Conservation (phyloP, 176 grass and related monocot genomes). For the Pharus latifolius region DNA sequence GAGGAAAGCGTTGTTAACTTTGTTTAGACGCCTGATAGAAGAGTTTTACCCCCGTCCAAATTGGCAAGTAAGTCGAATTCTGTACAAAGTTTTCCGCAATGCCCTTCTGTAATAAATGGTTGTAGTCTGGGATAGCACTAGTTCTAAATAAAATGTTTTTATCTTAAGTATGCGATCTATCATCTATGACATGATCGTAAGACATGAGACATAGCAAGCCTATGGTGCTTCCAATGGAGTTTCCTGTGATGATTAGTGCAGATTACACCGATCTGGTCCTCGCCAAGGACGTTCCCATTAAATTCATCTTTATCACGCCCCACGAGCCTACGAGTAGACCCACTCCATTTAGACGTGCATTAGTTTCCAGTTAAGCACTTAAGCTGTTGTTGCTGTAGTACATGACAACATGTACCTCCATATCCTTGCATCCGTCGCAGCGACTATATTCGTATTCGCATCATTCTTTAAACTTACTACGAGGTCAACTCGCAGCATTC, state of each 20-base stretch:
- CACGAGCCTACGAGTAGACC: too few species aligned
- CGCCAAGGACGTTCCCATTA: too few species aligned
- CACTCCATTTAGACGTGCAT: conserved; percentile 1
- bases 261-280: too few species aligned
- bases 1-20: conserved; percentile 15
- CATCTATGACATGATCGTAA: conserved; percentile 12
- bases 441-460: background rate
- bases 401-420: background rate
- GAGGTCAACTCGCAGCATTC: conserved; percentile 29
- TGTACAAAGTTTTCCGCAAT: conserved; percentile 29
- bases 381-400: conserved; percentile 1
- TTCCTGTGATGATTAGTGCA: background rate
- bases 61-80: conserved; percentile 14
- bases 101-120: conserved; percentile 5
- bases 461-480: conserved; percentile 1
- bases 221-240: background rate
- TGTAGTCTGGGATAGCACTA: conserved; percentile 9
- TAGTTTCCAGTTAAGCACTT: conserved; percentile 7
- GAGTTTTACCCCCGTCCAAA: conserved; percentile 21
- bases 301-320: too few species aligned
- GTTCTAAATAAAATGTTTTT: conserved; percentile 24
- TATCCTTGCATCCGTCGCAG: too few species aligned
- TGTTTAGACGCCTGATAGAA: conserved; percentile 21
- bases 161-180: background rate
- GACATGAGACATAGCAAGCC: conserved; percentile 3